These are phyloP conservation scores for Fusarium goolgardi DNA, from an alignment of 2,329 filamentous ascomycete genomes.

Conservation along the genomic window DNA sequence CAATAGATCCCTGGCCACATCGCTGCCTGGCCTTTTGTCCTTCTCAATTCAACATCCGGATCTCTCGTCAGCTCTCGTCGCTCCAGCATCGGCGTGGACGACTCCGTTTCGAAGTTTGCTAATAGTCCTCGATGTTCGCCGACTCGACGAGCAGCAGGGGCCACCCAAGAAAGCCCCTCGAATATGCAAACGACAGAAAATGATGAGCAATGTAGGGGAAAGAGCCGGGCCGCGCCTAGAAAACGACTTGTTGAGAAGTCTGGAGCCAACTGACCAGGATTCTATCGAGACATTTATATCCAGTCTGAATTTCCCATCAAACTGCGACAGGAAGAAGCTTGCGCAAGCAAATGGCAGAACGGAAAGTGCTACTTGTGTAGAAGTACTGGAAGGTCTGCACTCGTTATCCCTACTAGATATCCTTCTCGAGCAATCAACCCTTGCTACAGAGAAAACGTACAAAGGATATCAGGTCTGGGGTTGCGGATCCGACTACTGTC, in stretches of 20 bases:
- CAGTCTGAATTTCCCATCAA: conserved; percentile 35
- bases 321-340: background rate
- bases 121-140: conserved; percentile 44
- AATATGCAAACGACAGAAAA: conserved; percentile 28
- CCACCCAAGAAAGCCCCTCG: background rate
- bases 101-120: conserved; percentile 46
- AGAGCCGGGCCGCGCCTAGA: background rate
- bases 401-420: conserved; percentile 31
- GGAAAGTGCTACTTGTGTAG: background rate
- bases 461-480: conserved; percentile 39
- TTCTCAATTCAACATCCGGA: conserved; percentile 55
- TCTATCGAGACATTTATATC: conserved; percentile 49
- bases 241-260: conserved; percentile 26
- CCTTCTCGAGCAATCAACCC: conserved; percentile 45
- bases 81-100: conserved; percentile 44
- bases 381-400: conserved; percentile 19
- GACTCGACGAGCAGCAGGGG: background rate
- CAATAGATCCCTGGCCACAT: conserved; percentile 7
- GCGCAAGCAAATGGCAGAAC: background rate
- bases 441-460: conserved; percentile 42
- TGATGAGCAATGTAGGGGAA: background rate
- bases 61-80: conserved; percentile 48
- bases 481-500: conserved; percentile 33
- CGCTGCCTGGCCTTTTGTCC: conserved; percentile 36
- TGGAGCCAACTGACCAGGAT: conserved; percentile 42